Percentiles rank a stretch among this genome's conserved stretches.
Evolutionary conservation across 2,329 filamentous ascomycete genomes (phyloP).

Genomic region (Pezicula radicicola): DNA sequence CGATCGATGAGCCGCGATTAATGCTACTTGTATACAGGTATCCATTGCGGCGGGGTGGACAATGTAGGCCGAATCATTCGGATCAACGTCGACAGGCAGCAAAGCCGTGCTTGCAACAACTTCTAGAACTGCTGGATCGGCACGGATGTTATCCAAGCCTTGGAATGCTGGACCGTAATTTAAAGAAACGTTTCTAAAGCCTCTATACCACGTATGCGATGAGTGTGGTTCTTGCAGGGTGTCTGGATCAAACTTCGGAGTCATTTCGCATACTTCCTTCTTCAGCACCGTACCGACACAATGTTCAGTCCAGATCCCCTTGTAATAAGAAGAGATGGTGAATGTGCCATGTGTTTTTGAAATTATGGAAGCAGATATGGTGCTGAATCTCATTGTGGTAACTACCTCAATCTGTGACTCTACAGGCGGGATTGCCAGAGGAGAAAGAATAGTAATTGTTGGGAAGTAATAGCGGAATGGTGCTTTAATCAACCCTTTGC

Average conservation of each 20-base stretch:
- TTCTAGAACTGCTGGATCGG: neutral
- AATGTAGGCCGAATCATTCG: constrained; percentile 18
- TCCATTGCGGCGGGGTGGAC: constrained; percentile 56
- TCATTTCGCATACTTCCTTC: neutral
- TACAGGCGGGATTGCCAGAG: neutral
- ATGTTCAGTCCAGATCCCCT: neutral
- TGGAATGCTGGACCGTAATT: neutral
- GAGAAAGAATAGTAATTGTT: neutral
- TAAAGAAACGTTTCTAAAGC: neutral
- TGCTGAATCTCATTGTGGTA: neutral
- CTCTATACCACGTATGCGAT: neutral
- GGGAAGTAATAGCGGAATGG: neutral
- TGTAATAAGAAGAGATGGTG: neutral
- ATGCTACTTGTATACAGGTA: constrained; percentile 48
- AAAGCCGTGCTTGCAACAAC: neutral
- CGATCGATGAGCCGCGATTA: neutral
- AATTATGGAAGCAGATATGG: neutral
- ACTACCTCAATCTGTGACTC: neutral
- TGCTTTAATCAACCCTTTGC: neutral
- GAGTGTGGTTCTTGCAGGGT: neutral
- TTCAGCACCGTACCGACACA: neutral
- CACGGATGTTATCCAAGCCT: neutral
- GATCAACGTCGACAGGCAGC: neutral
- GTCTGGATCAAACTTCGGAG: neutral
- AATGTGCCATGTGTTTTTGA: neutral